phyloP scores from a whole-genome alignment of 768 basidiomycete genomes.

The Mycena rosella region DNA sequence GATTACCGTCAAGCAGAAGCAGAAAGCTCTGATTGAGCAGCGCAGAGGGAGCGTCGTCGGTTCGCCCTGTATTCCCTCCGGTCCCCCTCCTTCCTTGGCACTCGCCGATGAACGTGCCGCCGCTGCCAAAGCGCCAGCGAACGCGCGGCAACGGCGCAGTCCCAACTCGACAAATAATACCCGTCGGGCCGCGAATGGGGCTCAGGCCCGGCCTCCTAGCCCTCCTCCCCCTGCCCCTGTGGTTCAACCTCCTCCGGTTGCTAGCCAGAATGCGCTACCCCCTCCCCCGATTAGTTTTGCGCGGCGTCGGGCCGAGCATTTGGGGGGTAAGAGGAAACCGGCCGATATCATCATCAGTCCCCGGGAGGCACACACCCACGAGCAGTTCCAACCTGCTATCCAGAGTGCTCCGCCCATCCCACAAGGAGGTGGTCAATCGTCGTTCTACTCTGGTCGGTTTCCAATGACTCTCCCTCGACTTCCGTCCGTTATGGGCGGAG shows the following conservation, averaged over 20 bases:
- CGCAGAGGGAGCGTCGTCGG: constrained; percentile 71
- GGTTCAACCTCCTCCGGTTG: constrained; percentile 42
- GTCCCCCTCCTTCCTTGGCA: constrained; percentile 45
- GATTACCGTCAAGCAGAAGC: constrained; percentile 76
- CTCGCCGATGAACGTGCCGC: constrained; percentile 33
- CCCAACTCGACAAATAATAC: constrained; percentile 48
- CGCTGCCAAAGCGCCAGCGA: constrained; percentile 36
- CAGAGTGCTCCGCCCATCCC: constrained; percentile 83
- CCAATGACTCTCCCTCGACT: constrained; percentile 78
- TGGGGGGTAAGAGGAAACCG: constrained; percentile 79
- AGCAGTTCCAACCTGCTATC: constrained; percentile 74
- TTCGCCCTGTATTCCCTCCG: constrained; percentile 46
- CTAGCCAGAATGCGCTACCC: constrained; percentile 61
- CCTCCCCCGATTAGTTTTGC: constrained; percentile 85
- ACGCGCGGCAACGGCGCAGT: constrained; percentile 49
- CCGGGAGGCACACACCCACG: constrained; percentile 64
- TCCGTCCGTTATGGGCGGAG: constrained; percentile 60
- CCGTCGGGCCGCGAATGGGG: constrained; percentile 42
- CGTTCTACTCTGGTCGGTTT: constrained; percentile 59
- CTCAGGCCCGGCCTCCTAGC: constrained; percentile 40
- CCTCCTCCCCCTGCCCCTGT: constrained; percentile 40
- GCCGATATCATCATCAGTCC: constrained; percentile 86
- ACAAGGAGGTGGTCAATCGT: constrained; percentile 56
- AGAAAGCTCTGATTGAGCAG: constrained; percentile 79
- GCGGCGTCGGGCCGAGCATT: constrained; percentile 74